Percentiles rank a stretch among this genome's conserved stretches.
phyloP scores from a whole-genome alignment of 352 stramenopile species.

The Globisporangium uncinulatum region DNA sequence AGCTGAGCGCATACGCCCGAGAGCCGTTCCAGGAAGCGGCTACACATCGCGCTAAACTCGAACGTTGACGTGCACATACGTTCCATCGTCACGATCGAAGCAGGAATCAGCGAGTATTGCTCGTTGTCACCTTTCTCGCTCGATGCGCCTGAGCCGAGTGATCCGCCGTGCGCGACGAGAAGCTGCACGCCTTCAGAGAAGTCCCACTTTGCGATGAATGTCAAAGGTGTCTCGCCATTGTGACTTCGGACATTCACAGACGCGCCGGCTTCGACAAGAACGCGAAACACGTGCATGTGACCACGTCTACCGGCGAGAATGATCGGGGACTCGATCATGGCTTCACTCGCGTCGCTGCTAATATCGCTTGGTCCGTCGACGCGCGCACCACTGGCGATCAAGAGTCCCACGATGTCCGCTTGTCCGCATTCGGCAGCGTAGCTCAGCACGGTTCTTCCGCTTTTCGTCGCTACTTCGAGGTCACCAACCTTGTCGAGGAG shows the following conservation, averaged over 20 bases:
- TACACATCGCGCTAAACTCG: neutral
- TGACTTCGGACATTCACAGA: neutral
- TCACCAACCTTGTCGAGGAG: neutral
- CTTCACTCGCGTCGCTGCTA: neutral
- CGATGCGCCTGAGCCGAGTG: neutral
- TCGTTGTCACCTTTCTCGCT: too few species aligned
- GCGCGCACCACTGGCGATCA: neutral
- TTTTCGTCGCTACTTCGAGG: neutral
- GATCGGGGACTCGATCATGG: neutral
- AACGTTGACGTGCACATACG: neutral
- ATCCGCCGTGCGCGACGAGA: neutral
- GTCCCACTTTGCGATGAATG: neutral
- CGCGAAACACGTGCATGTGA: neutral
- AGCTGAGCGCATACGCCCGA: neutral
- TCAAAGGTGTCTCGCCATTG: neutral
- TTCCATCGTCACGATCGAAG: neutral
- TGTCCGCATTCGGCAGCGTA: slow-evolving; percentile 1
- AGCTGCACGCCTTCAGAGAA: neutral
- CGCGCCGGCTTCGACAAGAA: neutral
- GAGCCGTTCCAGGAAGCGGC: too few species aligned
- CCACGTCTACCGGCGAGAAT: neutral
- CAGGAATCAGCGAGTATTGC: neutral
- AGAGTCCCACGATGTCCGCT: neutral
- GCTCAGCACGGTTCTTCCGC: neutral
- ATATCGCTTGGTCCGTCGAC: neutral